Evolutionary conservation across 2,329 filamentous ascomycete genomes (phyloP), one percentile per base, ranked within the genome.

Genomic region (Aspergillus unguis): DNA sequence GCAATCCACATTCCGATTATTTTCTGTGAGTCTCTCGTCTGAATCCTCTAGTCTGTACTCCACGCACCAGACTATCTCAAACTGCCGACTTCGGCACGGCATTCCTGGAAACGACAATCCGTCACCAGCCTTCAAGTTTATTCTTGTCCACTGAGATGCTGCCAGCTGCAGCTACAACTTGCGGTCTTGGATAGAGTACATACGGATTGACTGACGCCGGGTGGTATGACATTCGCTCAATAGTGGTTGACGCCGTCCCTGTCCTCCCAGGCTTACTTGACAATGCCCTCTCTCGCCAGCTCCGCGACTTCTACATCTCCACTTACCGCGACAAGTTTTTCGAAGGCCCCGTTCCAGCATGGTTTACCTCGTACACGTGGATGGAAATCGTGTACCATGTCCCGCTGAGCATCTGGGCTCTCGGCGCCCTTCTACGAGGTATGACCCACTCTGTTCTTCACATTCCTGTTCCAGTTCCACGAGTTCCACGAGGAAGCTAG

Each of bases 271-370:
- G 70, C 3, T 67, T 68, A 35, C 58, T 85, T 6, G 75, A 74
- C 44, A 80, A 80, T 0, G 48, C 68, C 0, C 73, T 81, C 63
- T 77, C 84, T 61, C 65, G 65, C 38, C 55, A 66, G 0, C 55
- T 87, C 2, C 80, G 81, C 53, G 62, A 70, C 2, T 86, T 73
- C 68, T 86, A 87, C 67, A 74, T 85, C 54, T 64, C 71, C 1
- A 85, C 77, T 1, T 86, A 85, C 65, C 74, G 77, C 10, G 85
- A 88, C 63, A 80, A 78, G 48, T 85, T 86, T 74, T 86, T 87
- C 71, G 74, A 77, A 32, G 63, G 72, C 6, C 76, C 82, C 9
- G 48, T 58, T 2, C 84, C 84, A 36, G 66, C 74, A 3, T 88
- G 82, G 79, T 87, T 87, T 64, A 71, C 70, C 8, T 58, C 74